A percentile compares a stretch with the other conserved stretches of the same genome.
Conservation (phyloP, 768 basidiomycete species). For the Lepiota brunneoincarnata region DNA sequence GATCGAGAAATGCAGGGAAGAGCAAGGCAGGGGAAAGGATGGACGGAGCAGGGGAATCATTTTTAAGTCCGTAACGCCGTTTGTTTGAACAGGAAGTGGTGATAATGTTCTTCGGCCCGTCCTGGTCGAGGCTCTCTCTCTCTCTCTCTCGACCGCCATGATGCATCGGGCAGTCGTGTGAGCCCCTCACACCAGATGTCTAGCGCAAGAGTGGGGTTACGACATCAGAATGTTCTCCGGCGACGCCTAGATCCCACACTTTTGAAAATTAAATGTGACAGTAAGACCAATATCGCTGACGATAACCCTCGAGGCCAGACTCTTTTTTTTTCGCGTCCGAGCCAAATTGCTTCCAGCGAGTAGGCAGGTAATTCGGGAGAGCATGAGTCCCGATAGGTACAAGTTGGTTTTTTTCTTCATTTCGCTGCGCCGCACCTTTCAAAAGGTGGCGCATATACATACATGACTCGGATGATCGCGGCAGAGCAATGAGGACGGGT, state of each 20-base stretch:
- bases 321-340: too few relatives aligned
- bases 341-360: too few relatives aligned
- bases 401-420: too few relatives aligned
- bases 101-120: neutral
- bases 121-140: neutral
- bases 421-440: too few relatives aligned
- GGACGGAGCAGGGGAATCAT: neutral
- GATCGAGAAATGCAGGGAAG: conserved; percentile 4
- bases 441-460: too few relatives aligned
- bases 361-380: too few relatives aligned
- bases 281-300: too few relatives aligned
- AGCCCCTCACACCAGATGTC: neutral
- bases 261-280: too few relatives aligned
- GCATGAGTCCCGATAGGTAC: too few relatives aligned
- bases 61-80: conserved; percentile 9
- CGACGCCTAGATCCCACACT: neutral
- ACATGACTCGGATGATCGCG: too few relatives aligned
- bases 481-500: neutral
- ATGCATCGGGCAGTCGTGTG: neutral
- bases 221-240: neutral
- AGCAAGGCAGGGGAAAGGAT: conserved; percentile 1
- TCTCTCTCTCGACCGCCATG: too few relatives aligned
- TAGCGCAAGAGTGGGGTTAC: neutral
- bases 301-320: too few relatives aligned
- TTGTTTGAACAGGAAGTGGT: neutral